A percentile compares a stretch with the other conserved stretches of the same genome.
Evolutionary conservation across 495 filamentous ascomycete species (phyloP).

Genomic region (Neurospora pannonica): DNA sequence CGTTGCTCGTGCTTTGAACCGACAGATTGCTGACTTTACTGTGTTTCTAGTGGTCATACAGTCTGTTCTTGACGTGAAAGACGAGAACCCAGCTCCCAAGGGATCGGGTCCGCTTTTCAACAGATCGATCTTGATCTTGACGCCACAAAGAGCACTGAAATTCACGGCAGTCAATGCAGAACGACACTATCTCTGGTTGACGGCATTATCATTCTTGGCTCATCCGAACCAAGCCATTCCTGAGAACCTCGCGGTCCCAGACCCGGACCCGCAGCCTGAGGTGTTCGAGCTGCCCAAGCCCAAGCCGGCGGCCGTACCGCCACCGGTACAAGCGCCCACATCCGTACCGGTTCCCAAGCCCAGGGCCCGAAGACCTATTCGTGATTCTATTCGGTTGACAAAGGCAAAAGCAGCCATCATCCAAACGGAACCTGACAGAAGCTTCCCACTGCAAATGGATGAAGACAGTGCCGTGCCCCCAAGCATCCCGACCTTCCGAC

Average conservation of each 20-base stretch:
- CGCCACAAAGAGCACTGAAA: slow-evolving; percentile 87
- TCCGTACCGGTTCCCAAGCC: slow-evolving; percentile 21
- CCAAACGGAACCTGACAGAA: slow-evolving; percentile 18
- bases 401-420: slow-evolving; percentile 59
- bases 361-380: slow-evolving; percentile 49
- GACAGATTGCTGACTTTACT: not conserved
- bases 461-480: slow-evolving; percentile 16
- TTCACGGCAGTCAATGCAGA: slow-evolving; percentile 79
- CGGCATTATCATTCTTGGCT: slow-evolving; percentile 84
- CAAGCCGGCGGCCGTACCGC: slow-evolving; percentile 9
- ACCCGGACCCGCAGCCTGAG: slow-evolving; percentile 40
- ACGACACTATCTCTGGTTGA: slow-evolving; percentile 92
- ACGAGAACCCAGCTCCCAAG: slow-evolving; percentile 83
- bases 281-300: slow-evolving; percentile 36
- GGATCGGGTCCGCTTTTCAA: slow-evolving; percentile 61
- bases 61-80: slow-evolving; percentile 92
- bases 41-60: slow-evolving; percentile 70
- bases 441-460: slow-evolving; percentile 7
- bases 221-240: slow-evolving; percentile 69
- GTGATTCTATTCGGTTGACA: slow-evolving; percentile 84
- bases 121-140: slow-evolving; percentile 90
- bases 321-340: not conserved
- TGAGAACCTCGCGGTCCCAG: slow-evolving; percentile 52
- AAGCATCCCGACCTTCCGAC: slow-evolving; percentile 20
- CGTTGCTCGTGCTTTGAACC: not conserved